Conservation (phyloP, 2,329 filamentous ascomycete species). For the Stromatinia cepivora region DNA sequence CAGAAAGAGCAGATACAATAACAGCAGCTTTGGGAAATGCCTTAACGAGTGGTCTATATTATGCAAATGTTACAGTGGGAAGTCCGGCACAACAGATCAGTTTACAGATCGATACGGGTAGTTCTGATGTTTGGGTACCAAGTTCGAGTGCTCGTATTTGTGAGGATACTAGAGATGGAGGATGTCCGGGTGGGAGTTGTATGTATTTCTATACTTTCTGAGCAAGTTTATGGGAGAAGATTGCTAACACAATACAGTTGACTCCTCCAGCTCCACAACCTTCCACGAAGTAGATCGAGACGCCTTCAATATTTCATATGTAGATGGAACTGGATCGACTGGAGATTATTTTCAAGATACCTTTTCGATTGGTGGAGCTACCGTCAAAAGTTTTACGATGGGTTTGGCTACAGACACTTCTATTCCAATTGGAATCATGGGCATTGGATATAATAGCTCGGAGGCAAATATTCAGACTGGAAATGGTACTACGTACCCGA, state of each 20-base stretch:
- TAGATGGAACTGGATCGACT: slow-evolving; percentile 54
- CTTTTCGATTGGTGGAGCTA: slow-evolving; percentile 52
- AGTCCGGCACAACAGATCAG: slow-evolving; percentile 56
- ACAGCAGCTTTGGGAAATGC: slow-evolving; percentile 47
- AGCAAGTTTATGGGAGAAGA: not conserved
- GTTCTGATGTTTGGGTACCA: slow-evolving; percentile 61
- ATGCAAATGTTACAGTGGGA: slow-evolving; percentile 56
- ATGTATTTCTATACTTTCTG: slow-evolving; percentile 36
- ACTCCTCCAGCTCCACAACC: slow-evolving; percentile 50
- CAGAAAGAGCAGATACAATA: slow-evolving; percentile 30
- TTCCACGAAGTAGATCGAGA: slow-evolving; percentile 46
- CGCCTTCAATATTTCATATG: slow-evolving; percentile 61
- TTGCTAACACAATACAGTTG: slow-evolving; percentile 44
- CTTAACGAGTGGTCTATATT: slow-evolving; percentile 50
- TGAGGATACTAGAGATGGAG: slow-evolving; percentile 40
- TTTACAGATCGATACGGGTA: slow-evolving; percentile 62
- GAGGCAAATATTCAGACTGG: slow-evolving; percentile 51
- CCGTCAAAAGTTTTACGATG: slow-evolving; percentile 54
- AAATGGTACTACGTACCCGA: slow-evolving; percentile 44
- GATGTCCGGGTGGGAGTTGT: slow-evolving; percentile 51
- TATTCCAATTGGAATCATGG: slow-evolving; percentile 57
- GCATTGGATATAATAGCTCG: slow-evolving; percentile 52
- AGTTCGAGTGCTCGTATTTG: slow-evolving; percentile 41
- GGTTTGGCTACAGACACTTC: slow-evolving; percentile 53
- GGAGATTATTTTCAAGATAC: slow-evolving; percentile 61